These are phyloP conservation scores for Hanseniaspora lachancei DNA, from an alignment of 805 yeast genomes.

Conservation along the genomic window DNA sequence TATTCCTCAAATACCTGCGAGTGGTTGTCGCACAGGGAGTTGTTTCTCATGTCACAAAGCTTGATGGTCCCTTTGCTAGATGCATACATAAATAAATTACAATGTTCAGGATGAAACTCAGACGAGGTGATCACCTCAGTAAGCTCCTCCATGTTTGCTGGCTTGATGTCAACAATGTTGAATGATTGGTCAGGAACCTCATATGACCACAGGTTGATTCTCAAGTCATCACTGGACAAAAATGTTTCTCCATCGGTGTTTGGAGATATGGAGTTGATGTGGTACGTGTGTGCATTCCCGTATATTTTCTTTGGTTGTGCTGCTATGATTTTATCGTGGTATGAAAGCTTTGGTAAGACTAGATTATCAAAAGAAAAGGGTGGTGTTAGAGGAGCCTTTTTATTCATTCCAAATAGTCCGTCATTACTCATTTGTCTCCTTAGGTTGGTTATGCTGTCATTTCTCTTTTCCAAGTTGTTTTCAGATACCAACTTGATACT, in stretches of 20 bases:
- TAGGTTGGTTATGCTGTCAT: constrained; percentile 11
- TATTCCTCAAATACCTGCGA: constrained; percentile 83
- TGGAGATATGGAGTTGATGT: constrained; percentile 86
- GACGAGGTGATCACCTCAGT: constrained; percentile 96
- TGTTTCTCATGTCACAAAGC: constrained; percentile 90
- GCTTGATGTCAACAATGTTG: constrained; percentile 94
- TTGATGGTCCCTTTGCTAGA: constrained; percentile 92
- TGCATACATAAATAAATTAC: constrained; percentile 90
- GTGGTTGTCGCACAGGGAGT: constrained; percentile 84
- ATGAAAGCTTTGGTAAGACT: constrained; percentile 74
- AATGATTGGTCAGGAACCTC: constrained; percentile 89
- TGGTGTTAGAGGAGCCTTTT: constrained; percentile 22
- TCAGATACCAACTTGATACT: constrained; percentile 85
- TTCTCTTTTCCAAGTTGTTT: constrained; percentile 54
- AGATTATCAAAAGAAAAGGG: constrained; percentile 29
- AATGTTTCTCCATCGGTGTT: constrained; percentile 95
- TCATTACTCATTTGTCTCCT: constrained; percentile 11
- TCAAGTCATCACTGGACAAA: constrained; percentile 80
- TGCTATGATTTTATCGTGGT: constrained; percentile 88
- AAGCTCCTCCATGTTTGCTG: constrained; percentile 95
- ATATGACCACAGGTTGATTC: constrained; percentile 91
- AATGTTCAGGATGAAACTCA: constrained; percentile 84
- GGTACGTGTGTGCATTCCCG: constrained; percentile 96
- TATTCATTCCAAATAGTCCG: constrained; percentile 19
- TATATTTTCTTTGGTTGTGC: constrained; percentile 87